Conservation (phyloP, 108 stramenopile species). For the Stephanodiscus triporus region DNA sequence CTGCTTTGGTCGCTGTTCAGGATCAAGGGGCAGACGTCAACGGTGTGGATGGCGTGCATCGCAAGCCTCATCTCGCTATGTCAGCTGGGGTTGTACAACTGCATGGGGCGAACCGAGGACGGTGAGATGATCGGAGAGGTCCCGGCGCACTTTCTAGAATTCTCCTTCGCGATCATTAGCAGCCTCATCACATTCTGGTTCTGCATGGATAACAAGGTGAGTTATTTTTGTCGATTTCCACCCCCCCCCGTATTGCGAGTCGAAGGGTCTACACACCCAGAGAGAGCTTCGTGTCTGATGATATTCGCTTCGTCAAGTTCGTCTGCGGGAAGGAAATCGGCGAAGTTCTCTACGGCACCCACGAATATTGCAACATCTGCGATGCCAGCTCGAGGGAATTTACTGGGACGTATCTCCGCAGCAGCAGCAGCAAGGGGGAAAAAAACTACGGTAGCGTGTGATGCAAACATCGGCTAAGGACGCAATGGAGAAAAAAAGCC, state of each 20-base stretch:
- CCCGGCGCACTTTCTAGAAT: slow-evolving; percentile 49
- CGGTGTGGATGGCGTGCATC: slow-evolving; percentile 8
- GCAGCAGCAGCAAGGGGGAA: background rate
- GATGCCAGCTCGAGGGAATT: slow-evolving; percentile 16
- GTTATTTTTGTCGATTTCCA: background rate
- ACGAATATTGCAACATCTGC: slow-evolving; percentile 30
- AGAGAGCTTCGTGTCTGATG: no score
- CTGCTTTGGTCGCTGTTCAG: slow-evolving; percentile 17
- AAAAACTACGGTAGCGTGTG: background rate
- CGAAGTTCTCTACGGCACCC: slow-evolving; percentile 43
- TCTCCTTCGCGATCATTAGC: slow-evolving; percentile 34
- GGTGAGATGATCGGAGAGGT: slow-evolving; percentile 26
- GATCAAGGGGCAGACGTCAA: background rate
- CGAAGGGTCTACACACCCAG: no score
- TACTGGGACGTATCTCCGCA: slow-evolving; percentile 7
- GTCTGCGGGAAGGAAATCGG: slow-evolving; percentile 47
- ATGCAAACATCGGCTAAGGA: background rate
- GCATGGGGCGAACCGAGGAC: slow-evolving; percentile 16
- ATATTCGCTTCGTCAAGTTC: background rate
- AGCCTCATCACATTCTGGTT: slow-evolving; percentile 49
- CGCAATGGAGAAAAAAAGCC: background rate
- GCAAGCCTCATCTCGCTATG: slow-evolving; percentile 21
- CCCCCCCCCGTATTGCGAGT: no score
- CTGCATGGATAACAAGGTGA: slow-evolving; percentile 47
- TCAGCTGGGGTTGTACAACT: slow-evolving; percentile 27